Base-by-base conservation (phyloP, 768 basidiomycete species). In the Gloeopeniophorella convolvens region DNA sequence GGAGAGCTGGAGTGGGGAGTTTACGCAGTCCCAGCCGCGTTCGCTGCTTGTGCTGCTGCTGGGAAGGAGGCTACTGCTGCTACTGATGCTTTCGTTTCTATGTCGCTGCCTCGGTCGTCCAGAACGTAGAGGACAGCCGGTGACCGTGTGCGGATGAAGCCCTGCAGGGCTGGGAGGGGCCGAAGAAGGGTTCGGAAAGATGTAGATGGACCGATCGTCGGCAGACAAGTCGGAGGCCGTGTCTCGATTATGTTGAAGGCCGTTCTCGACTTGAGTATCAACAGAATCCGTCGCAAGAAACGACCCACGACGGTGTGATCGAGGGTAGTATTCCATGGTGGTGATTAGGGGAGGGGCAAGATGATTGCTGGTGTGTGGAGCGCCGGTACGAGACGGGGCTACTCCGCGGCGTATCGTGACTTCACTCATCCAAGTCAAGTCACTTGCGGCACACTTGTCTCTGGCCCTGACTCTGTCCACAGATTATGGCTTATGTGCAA, bases 151-250 rank as follows among this genome's bases (percentile, higher is more conserved):
- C n/a, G n/a, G n/a, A n/a, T n/a, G n/a, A n/a, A n/a, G n/a, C n/a
- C n/a, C n/a, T n/a, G n/a, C n/a, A 18, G 46, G 46, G 28, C 46
- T 48, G 4, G 46, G 35, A 9, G 46, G 46, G 3, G 36, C 27
- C 3, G 36, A 48, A 4, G 46, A 27, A 9, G 46, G 35, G 13
- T 16, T 37, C 35, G 46, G 46, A 34, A 48, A 48, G 35, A 48
- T 48, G 36, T 48, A 48, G 5, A 48, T 48, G 24, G 46, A 48
- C 8, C 24, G 46, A 20, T 48, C 46, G 12, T 36, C 35, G 27
- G 39, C 16, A 9, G 46, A 39, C 16, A 16, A 11, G 37, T 11
- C 5, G 37, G 12, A 11, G 37, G 20, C 16, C n/a, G 20, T 20
- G 13, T n/a, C 16, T 21, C 16, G 23, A 21, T n/a, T n/a, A 39